Evolutionary conservation across 257 asterid genomes (phyloP), one percentile per base, ranked within the genome.

Genomic region (Solanum pinnatisectum): DNA sequence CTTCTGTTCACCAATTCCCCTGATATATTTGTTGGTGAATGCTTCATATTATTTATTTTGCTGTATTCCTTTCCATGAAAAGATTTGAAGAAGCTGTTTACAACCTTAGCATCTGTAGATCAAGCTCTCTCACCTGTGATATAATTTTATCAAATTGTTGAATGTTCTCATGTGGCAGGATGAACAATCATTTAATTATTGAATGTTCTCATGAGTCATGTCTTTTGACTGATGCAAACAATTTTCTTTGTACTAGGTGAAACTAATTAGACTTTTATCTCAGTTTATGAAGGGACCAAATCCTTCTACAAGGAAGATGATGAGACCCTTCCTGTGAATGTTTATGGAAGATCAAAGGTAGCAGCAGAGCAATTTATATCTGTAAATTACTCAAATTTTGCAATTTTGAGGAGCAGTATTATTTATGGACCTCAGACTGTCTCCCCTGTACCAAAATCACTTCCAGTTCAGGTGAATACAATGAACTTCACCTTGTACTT

Each of bases 241-340:
- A 81, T 49, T 82, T 49, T 82, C 15, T 49, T 72, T 77, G 14
- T 44, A 49, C 32, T 33, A 68, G 12, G 37, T 87, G 87, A 63
- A 84, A 87, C 84, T 89, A 85, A 76, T 88, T 71, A 87, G 67
- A 59, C 33, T 81, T 92, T 87, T 23, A 49, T 90, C 88, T 71
- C 95, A 97, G 99, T 97, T 88, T 97, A 96, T 87, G 98, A 95
- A 89, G 99, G 99, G 89, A 93, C 94, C 72, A 97, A 95, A 88
- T 93, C 98, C 84, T 97, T 94, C 91, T 97, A 95, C 70, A 92
- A 93, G 92, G 99, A 97, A 94, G 99, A 94, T 68, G 99, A 97
- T 88, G 98, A 93, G 86, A 91, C 96, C 87, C 88, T 78, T 84
- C 99, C 99, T 11, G 98, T 97, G 84, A 97, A 97, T 91, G 95